phyloP scores from a whole-genome alignment of 2,329 filamentous ascomycete species.

The Calonectria naviculata region DNA sequence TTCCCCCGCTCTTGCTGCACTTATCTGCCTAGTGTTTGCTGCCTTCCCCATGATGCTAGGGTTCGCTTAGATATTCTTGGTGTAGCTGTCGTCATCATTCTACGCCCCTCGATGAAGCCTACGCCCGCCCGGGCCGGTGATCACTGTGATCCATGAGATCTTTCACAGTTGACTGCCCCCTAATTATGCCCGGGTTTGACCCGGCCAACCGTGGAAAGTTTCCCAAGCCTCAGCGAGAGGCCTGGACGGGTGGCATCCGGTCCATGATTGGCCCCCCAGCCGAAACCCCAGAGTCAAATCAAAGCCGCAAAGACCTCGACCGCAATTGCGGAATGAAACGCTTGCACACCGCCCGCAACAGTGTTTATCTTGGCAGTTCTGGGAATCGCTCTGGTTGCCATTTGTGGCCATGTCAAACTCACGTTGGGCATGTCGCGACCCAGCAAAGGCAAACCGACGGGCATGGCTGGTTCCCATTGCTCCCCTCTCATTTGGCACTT shows the following conservation, averaged over 20 bases:
- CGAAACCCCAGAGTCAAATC: slow-evolving; percentile 11
- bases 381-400: slow-evolving; percentile 27
- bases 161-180: neutral
- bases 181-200: slow-evolving; percentile 18
- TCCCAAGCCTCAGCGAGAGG: neutral
- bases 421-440: neutral
- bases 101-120: slow-evolving; percentile 1
- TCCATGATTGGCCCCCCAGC: slow-evolving; percentile 4
- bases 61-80: slow-evolving; percentile 2
- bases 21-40: neutral
- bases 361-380: slow-evolving; percentile 32
- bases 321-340: slow-evolving; percentile 34
- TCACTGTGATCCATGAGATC: slow-evolving; percentile 7
- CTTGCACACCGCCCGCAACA: slow-evolving; percentile 10
- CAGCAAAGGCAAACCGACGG: neutral
- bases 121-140: slow-evolving; percentile 15
- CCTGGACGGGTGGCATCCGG: neutral
- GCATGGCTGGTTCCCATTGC: slow-evolving; percentile 11
- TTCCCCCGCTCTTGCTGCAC: neutral
- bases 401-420: slow-evolving; percentile 32
- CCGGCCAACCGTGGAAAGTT: slow-evolving; percentile 17
- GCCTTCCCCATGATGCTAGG: neutral
- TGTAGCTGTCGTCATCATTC: slow-evolving; percentile 12
- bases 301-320: slow-evolving; percentile 7
- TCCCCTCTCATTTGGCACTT: slow-evolving; percentile 28